These are phyloP conservation scores for Tolypocladium endophyticum DNA, from an alignment of 2,329 filamentous ascomycete genomes.

Conservation along the genomic window DNA sequence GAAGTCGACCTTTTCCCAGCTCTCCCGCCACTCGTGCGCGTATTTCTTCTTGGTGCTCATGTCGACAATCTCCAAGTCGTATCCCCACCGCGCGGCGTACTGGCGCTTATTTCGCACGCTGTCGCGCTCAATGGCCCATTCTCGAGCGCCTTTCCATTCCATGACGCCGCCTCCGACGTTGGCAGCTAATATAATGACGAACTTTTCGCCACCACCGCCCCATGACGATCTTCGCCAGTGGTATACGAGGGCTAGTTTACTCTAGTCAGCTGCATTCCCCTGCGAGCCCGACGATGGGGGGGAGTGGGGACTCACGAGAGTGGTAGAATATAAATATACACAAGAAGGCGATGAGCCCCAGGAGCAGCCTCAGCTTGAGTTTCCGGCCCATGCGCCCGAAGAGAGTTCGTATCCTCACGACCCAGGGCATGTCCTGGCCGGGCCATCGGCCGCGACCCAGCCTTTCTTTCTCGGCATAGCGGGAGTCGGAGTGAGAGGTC, in stretches of 20 bases:
- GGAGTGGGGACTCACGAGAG: conserved; percentile 52
- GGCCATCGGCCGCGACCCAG: conserved; percentile 44
- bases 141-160: conserved; percentile 95
- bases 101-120: conserved; percentile 91
- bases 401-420: conserved; percentile 35
- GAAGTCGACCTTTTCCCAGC: conserved; percentile 98
- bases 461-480: conserved; percentile 72
- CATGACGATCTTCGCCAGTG: conserved; percentile 61
- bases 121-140: conserved; percentile 97
- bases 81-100: conserved; percentile 82
- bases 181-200: conserved; percentile 84
- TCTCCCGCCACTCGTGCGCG: conserved; percentile 97
- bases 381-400: conserved; percentile 49
- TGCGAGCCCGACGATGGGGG: background rate
- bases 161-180: conserved; percentile 96
- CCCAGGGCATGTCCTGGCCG: conserved; percentile 29
- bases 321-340: conserved; percentile 58
- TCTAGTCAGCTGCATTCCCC: background rate
- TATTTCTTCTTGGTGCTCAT: conserved; percentile 99
- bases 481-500: conserved; percentile 34
- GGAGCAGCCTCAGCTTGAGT: conserved; percentile 50
- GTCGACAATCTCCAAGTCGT: conserved; percentile 91
- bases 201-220: conserved; percentile 79
- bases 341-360: conserved; percentile 49
- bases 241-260: conserved; percentile 36